Evolutionary conservation across 805 yeast genomes (phyloP).

Genomic region (Myxozyma sirexii): DNA sequence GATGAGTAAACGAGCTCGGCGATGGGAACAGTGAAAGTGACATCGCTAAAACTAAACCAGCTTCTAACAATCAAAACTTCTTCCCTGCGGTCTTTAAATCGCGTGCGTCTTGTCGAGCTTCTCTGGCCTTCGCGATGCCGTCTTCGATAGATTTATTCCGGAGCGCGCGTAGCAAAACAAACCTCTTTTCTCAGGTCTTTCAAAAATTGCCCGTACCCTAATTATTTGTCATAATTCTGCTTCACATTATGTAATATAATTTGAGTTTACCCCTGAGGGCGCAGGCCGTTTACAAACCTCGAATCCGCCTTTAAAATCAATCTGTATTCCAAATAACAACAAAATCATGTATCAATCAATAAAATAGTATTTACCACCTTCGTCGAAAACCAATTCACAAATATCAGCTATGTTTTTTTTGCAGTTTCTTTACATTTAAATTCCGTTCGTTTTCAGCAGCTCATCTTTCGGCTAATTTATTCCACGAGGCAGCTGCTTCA

Average conservation of each 20-base stretch:
- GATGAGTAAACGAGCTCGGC: conserved; percentile 2
- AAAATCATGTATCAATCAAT: neutral
- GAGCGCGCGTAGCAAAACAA: conserved; percentile 1
- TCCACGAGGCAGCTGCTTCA: neutral
- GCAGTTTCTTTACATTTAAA: no score
- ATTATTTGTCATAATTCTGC: no score
- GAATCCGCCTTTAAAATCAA: neutral
- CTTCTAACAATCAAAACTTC: neutral
- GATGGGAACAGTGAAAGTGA: conserved; percentile 2
- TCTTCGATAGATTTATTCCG: no score
- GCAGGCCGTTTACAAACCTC: neutral
- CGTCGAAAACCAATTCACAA: no score
- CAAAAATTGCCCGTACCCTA: neutral
- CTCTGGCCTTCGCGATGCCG: no score
- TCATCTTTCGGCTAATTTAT: no score
- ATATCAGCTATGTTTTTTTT: no score
- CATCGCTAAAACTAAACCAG: neutral
- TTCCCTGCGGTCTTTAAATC: neutral
- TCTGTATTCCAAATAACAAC: neutral
- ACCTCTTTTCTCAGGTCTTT: neutral
- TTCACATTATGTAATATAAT: no score
- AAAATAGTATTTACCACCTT: neutral
- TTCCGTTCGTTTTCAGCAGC: no score
- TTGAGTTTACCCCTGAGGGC: no score
- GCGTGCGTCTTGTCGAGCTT: neutral